phyloP scores from a whole-genome alignment of 768 basidiomycete genomes.

The Leccinum sublutescens region DNA sequence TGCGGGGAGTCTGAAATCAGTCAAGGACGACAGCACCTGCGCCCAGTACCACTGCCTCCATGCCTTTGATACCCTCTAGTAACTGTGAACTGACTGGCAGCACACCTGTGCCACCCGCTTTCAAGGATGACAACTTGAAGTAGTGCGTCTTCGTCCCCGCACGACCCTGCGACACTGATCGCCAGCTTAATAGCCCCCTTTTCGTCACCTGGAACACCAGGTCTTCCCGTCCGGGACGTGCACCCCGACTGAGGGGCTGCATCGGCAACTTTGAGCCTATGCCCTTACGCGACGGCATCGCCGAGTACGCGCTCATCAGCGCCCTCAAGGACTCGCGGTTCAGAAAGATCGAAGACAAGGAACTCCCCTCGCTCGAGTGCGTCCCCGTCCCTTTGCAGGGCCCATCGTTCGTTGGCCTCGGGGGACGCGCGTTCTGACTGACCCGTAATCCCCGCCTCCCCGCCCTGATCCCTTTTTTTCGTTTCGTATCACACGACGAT shows the following conservation, averaged over 20 bases:
- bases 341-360: conserved; percentile 69
- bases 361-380: conserved; percentile 77
- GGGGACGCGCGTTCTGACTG: conserved; percentile 2
- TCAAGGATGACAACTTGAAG: conserved; percentile 70
- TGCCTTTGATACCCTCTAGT: conserved; percentile 80
- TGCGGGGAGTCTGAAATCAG: conserved; percentile 38
- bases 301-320: conserved; percentile 89
- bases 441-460: background rate
- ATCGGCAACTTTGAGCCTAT: conserved; percentile 90
- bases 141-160: conserved; percentile 56
- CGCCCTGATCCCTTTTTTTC: background rate
- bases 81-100: conserved; percentile 62
- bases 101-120: conserved; percentile 56
- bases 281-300: conserved; percentile 70
- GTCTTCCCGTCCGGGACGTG: conserved; percentile 55
- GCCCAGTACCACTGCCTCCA: conserved; percentile 74
- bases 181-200: conserved; percentile 50
- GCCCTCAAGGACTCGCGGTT: conserved; percentile 90
- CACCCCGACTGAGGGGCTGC: conserved; percentile 79
- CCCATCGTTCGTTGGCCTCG: background rate
- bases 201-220: conserved; percentile 96
- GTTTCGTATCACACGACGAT: background rate
- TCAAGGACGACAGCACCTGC: conserved; percentile 50
- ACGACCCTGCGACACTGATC: conserved; percentile 6
- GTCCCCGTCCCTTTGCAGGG: conserved; percentile 28